phyloP scores from a whole-genome alignment of 345 rosid genomes.

The Citrus unshiu region DNA sequence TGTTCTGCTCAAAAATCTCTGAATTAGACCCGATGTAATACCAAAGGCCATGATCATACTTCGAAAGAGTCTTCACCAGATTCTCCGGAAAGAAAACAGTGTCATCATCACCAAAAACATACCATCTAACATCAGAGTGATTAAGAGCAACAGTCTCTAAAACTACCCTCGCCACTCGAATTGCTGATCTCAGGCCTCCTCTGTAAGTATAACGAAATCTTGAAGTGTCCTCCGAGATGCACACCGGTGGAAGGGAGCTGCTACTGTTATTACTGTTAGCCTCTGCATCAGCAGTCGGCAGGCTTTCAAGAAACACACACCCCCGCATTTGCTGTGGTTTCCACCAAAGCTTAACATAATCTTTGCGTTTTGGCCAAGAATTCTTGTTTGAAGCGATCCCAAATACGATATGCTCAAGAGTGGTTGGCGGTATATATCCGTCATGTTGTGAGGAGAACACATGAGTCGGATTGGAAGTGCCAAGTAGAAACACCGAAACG shows the following conservation, averaged over 20 bases:
- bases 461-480: slow-evolving; percentile 26
- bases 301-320: slow-evolving; percentile 62
- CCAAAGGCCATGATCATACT: slow-evolving; percentile 76
- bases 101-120: slow-evolving; percentile 83
- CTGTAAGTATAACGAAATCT: slow-evolving; percentile 57
- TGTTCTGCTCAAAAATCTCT: slow-evolving; percentile 62
- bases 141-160: slow-evolving; percentile 52
- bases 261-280: background rate
- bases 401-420: slow-evolving; percentile 59
- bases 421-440: slow-evolving; percentile 28
- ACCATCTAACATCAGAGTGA: slow-evolving; percentile 69
- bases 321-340: slow-evolving; percentile 55
- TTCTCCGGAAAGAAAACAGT: slow-evolving; percentile 66
- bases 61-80: slow-evolving; percentile 65
- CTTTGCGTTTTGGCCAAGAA: slow-evolving; percentile 55
- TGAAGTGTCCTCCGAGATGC: slow-evolving; percentile 71
- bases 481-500: slow-evolving; percentile 37
- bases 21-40: slow-evolving; percentile 74
- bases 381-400: slow-evolving; percentile 55
- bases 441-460: slow-evolving; percentile 23
- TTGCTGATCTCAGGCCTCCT: slow-evolving; percentile 63
- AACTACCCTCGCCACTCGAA: slow-evolving; percentile 69
- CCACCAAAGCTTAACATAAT: slow-evolving; percentile 81
- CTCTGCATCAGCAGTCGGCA: slow-evolving; percentile 18
- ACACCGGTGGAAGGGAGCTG: slow-evolving; percentile 53